Evolutionary conservation across 192 early-diverging fungal genomes (phyloP), one percentile per base, ranked within the genome.

Genomic region (Mortierella hygrophila): DNA sequence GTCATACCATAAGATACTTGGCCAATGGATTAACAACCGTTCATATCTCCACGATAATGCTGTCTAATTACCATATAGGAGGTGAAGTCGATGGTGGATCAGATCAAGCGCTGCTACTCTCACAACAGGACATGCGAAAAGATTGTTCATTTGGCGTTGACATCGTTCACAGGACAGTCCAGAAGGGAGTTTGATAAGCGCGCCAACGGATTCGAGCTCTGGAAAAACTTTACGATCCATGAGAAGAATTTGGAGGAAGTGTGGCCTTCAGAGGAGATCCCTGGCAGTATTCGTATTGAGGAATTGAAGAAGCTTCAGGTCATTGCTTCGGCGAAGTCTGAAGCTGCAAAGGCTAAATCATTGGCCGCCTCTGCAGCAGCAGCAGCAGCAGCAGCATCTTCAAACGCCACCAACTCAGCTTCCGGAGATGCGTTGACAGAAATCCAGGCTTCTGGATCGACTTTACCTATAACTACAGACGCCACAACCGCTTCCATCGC

Each of bases 71-170:
- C 49, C 16, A 52, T 26, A 20, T 82, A 94, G 87, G 96, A 96
- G 84, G 89, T 95, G 68, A 90, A 91, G 40, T 94, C 93, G 18
- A 90, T 96, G 69, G 90, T 93, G 82, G 82, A 88, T 72, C 97
- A 97, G 90, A 83, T 97, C 55, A 82, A 87, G 16, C 94, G 93
- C 20, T 96, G 96, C 89, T 97, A 97, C 81, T 84, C 93, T 38
- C 87, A 79, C 46, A 98, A 97, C 90, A 83, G 93, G 68, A 82
- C 85, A 44, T 88, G 93, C 0, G 68, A 75, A 6, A 68, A 88
- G 41, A 88, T 89, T 29, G 92, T 94, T 10, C 88, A 92, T 29
- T 57, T 97, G 78, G 88, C 88, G 37, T 76, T 94, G 29, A 94
- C 97, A 21, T 89, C 89, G 44, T 90, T 96, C 52, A 89, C 88